phyloP scores from a whole-genome alignment of 768 basidiomycete genomes.

The Rubroboletus satanas region DNA sequence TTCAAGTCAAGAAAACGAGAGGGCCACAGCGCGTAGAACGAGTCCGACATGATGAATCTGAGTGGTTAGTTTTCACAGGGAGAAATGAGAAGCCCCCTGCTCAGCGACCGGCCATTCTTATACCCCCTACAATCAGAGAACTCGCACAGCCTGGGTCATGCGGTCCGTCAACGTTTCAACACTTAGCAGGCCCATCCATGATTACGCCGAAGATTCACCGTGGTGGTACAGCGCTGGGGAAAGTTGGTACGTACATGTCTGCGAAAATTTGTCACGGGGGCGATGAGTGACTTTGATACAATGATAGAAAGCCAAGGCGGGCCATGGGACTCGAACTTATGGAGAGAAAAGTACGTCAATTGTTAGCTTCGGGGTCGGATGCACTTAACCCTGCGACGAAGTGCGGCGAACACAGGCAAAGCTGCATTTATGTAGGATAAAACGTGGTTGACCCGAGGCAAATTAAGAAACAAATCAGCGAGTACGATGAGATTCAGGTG shows the following conservation, averaged over 20 bases:
- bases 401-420: not conserved
- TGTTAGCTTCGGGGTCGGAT: not conserved
- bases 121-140: not conserved
- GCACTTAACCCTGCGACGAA: not conserved
- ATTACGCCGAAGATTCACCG: conserved; percentile 13
- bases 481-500: conserved; percentile 13
- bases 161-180: not conserved
- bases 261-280: not conserved
- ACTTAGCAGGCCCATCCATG: not conserved
- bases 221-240: not conserved
- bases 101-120: conserved; percentile 6
- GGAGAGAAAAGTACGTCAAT: not conserved
- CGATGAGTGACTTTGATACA: too few relatives aligned
- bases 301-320: not conserved
- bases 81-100: not conserved
- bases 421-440: not conserved
- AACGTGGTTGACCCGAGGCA: conserved; percentile 8
- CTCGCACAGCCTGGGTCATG: not conserved
- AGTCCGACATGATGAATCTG: conserved; percentile 11
- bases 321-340: not conserved
- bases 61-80: not conserved
- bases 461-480: conserved; percentile 21
- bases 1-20: conserved; percentile 57
- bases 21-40: conserved; percentile 10
- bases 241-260: not conserved